Evolutionary conservation across 164 flowering plant species (phyloP).

Genomic region (Nymphaea colorata): DNA sequence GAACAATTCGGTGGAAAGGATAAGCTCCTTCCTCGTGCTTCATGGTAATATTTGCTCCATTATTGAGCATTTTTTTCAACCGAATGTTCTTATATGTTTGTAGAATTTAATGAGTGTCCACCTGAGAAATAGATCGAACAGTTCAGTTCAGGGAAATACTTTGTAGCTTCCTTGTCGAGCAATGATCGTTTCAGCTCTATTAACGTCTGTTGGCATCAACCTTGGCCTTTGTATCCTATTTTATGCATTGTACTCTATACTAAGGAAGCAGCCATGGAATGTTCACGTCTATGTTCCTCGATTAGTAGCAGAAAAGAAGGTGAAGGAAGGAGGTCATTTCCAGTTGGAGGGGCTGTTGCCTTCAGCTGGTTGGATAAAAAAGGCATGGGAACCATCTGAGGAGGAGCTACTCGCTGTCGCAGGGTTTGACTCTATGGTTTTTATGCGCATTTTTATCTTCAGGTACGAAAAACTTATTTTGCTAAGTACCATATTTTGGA

Average conservation of each 20-base stretch:
- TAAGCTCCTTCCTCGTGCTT: too few relatives aligned
- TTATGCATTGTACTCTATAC: slow-evolving; percentile 55
- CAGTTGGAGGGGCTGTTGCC: slow-evolving; percentile 54
- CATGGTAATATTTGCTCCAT: too few relatives aligned
- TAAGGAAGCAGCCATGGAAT: slow-evolving; percentile 63
- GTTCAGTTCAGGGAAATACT: too few relatives aligned
- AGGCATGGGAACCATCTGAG: slow-evolving; percentile 70
- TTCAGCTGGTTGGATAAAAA: slow-evolving; percentile 65
- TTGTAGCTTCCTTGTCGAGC: neutral
- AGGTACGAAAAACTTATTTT: slow-evolving; percentile 23
- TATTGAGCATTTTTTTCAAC: too few relatives aligned
- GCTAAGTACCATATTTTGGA: too few relatives aligned
- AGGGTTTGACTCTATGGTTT: slow-evolving; percentile 86
- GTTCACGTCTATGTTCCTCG: slow-evolving; percentile 66
- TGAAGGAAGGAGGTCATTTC: slow-evolving; percentile 27
- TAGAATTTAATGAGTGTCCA: too few relatives aligned
- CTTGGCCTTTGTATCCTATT: slow-evolving; percentile 53
- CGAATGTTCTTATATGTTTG: too few relatives aligned
- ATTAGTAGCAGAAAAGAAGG: slow-evolving; percentile 48
- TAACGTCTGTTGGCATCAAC: slow-evolving; percentile 82
- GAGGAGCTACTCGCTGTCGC: slow-evolving; percentile 54
- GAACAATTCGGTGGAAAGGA: too few relatives aligned
- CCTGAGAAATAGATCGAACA: too few relatives aligned
- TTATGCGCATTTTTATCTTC: slow-evolving; percentile 72
- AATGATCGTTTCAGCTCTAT: slow-evolving; percentile 85